A percentile compares a stretch with the other conserved stretches of the same genome.
Evolutionary conservation across 768 basidiomycete genomes (phyloP).

Genomic region (Amyloporia xantha): DNA sequence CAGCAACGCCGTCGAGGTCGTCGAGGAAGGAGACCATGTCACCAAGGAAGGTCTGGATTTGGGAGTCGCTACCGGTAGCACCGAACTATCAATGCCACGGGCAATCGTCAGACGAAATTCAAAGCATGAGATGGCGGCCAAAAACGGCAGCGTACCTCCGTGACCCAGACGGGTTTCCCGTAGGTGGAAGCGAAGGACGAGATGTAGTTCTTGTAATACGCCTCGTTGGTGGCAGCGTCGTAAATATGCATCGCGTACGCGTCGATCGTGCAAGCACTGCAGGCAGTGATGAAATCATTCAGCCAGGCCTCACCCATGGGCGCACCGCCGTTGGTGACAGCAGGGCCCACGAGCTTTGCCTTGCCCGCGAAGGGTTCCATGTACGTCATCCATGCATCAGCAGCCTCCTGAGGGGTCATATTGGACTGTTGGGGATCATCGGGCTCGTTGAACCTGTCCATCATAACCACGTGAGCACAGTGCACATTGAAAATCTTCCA

Average conservation of each 20-base stretch:
- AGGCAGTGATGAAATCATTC: constrained; percentile 23
- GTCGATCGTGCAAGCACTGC: constrained; percentile 24
- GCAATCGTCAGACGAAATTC: background rate
- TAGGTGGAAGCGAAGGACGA: constrained; percentile 21
- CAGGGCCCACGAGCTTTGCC: constrained; percentile 25
- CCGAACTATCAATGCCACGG: constrained; percentile 21
- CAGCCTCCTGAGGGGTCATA: constrained; percentile 22
- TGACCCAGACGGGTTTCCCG: constrained; percentile 23
- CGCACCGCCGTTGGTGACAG: constrained; percentile 27
- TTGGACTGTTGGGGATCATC: constrained; percentile 24
- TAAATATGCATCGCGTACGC: constrained; percentile 25
- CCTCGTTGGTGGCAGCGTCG: constrained; percentile 24
- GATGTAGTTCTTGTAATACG: constrained; percentile 27
- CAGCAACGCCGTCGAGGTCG: constrained; percentile 17
- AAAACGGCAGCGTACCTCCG: constrained; percentile 18
- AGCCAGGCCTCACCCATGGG: constrained; percentile 27
- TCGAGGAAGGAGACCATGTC: constrained; percentile 24
- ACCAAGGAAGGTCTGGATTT: constrained; percentile 22
- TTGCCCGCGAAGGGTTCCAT: constrained; percentile 27
- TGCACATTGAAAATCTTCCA: background rate
- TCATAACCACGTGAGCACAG: background rate
- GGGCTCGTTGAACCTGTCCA: constrained; percentile 26
- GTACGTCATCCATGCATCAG: constrained; percentile 22
- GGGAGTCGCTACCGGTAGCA: constrained; percentile 17
- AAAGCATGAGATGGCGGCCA: background rate